These are phyloP conservation scores for Tuber aestivum DNA, from an alignment of 495 filamentous ascomycete genomes.

Conservation along the genomic window DNA sequence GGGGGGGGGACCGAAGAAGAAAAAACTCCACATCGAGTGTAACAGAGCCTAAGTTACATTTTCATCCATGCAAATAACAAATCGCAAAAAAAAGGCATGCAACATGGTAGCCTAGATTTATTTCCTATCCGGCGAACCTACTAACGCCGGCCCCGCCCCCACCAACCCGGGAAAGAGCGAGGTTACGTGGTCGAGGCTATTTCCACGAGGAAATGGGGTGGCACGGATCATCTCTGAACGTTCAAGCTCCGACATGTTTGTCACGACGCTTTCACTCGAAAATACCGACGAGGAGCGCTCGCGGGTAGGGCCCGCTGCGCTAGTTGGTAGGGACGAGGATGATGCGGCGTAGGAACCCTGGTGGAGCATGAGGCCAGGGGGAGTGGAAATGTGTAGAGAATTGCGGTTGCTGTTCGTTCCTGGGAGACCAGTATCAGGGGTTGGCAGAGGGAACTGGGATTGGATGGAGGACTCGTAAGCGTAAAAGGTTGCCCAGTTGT, in stretches of 20 bases:
- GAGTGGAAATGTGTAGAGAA: constrained; percentile 32
- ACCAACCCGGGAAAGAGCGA: background rate
- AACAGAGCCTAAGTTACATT: background rate
- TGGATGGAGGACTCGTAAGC: constrained; percentile 33
- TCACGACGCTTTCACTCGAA: constrained; percentile 39
- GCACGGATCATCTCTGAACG: constrained; percentile 26
- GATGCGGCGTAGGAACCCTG: constrained; percentile 19
- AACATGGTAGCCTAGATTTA: background rate
- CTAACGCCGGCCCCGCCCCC: background rate
- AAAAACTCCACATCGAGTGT: background rate
- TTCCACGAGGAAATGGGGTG: constrained; percentile 9
- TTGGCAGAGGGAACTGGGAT: constrained; percentile 31
- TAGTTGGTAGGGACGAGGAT: constrained; percentile 1
- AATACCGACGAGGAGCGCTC: constrained; percentile 40
- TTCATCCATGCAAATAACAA: background rate
- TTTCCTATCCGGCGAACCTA: background rate
- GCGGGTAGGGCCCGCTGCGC: constrained; percentile 8
- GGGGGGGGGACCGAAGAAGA: no score
- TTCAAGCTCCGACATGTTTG: constrained; percentile 40
- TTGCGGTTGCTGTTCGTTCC: constrained; percentile 23
- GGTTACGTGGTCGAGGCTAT: constrained; percentile 7
- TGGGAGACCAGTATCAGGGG: constrained; percentile 29
- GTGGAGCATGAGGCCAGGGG: constrained; percentile 29
- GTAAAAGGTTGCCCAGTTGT: constrained; percentile 35
- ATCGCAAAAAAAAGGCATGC: background rate